Evolutionary conservation across 2,329 filamentous ascomycete species (phyloP), one percentile per base, ranked within the genome.

Genomic region (Sclerotinia trifoliorum): DNA sequence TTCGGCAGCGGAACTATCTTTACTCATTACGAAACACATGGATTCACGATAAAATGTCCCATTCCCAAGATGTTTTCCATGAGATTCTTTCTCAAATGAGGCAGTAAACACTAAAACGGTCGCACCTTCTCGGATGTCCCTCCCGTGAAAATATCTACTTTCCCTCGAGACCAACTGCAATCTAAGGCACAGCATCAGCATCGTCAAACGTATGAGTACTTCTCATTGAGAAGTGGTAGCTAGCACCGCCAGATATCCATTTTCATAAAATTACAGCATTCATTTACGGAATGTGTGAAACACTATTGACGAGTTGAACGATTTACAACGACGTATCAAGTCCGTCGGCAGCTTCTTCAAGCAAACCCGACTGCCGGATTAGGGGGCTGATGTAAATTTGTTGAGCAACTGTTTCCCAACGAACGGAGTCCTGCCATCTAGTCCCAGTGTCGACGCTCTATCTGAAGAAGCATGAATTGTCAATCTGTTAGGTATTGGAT

Each of bases 341-440:
- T n/a, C n/a, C n/a, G n/a, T n/a, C 24, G 0, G 17, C n/a, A 21
- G 21, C 46, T 21, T 49, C 7, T 51, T 13, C 13, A 15, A 42
- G 10, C 32, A 15, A 17, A 17, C 39, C 35, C n/a, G 55, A 42
- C 35, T 1, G n/a, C 35, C 6, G n/a, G 32, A 10, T 2, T 1
- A 35, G 55, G n/a, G 7, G 35, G 55, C n/a, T 67, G 83, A 80
- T 54, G 81, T 79, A 17, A 86, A 86, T 73, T 81, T 71, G 76
- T 87, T 2, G 79, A 77, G 21, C 82, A 85, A 70, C 86, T 86
- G 75, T 78, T 86, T 0, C 10, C 79, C 86, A 17, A 83, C 84
- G 71, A 76, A 83, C 35, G 79, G 85, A 2, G 77, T 87, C 26
- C 81, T 81, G 32, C 75, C 78, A 0, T 72, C 78, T 0, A 75